Evolutionary conservation across 495 filamentous ascomycete species (phyloP).

Genomic region (Penicillium lagena): DNA sequence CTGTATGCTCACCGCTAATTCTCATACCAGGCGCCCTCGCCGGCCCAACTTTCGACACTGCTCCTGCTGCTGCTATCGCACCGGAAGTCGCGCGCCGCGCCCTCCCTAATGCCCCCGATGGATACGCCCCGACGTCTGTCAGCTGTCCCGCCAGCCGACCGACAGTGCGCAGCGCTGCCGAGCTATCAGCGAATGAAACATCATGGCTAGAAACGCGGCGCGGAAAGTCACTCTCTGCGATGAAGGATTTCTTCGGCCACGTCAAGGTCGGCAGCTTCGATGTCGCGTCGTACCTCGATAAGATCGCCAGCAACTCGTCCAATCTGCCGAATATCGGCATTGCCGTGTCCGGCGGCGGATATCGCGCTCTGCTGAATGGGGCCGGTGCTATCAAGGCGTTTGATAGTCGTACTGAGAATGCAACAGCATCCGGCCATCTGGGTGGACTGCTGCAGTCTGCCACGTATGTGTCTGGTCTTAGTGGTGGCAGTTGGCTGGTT

Average conservation of each 20-base stretch:
- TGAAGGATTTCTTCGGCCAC: slow-evolving; percentile 66
- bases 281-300: slow-evolving; percentile 60
- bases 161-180: slow-evolving; percentile 44
- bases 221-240: slow-evolving; percentile 53
- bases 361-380: slow-evolving; percentile 81
- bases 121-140: slow-evolving; percentile 35
- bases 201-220: slow-evolving; percentile 55
- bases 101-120: slow-evolving; percentile 41
- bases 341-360: slow-evolving; percentile 62
- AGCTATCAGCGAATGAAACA: slow-evolving; percentile 60
- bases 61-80: slow-evolving; percentile 1
- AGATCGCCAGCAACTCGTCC: slow-evolving; percentile 46
- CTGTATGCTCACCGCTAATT: too few relatives aligned
- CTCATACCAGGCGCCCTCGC: slow-evolving; percentile 12
- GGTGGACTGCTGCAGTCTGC: slow-evolving; percentile 80
- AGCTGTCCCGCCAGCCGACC: slow-evolving; percentile 42
- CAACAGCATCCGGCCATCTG: slow-evolving; percentile 61
- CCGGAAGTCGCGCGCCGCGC: slow-evolving; percentile 20
- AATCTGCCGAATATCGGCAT: slow-evolving; percentile 58
- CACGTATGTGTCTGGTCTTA: slow-evolving; percentile 81
- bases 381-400: slow-evolving; percentile 84
- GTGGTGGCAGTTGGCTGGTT: slow-evolving; percentile 84
- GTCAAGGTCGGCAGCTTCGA: slow-evolving; percentile 74
- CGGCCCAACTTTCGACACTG: neutral
- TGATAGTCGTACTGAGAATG: slow-evolving; percentile 64